Conservation (phyloP, 23 red algal genomes). For the Gracilaria gracilis region DNA sequence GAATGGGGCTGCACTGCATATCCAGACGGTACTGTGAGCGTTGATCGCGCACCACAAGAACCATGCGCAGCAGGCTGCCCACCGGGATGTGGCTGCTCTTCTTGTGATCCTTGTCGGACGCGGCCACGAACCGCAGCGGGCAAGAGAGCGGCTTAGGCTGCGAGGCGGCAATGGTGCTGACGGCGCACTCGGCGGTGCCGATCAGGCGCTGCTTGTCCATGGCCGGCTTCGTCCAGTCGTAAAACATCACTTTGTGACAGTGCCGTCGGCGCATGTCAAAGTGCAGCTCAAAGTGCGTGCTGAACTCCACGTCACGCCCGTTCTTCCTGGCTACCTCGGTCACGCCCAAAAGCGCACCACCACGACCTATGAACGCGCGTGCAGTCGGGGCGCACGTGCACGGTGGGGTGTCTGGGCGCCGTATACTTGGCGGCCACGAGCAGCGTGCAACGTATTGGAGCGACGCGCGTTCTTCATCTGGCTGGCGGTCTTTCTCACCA, state of each 20-base stretch:
- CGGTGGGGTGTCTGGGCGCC: background rate
- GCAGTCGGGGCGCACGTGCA: background rate
- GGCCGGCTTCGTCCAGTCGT: constrained; percentile 11
- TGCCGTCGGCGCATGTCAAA: background rate
- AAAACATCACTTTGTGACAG: constrained; percentile 35
- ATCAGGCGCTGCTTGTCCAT: constrained; percentile 34
- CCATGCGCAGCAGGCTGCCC: constrained; percentile 21
- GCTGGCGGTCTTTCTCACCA: background rate
- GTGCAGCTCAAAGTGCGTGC: constrained; percentile 1
- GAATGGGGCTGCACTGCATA: constrained; percentile 45
- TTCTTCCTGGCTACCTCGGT: constrained; percentile 45
- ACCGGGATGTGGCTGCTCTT: constrained; percentile 29
- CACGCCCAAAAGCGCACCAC: constrained; percentile 28
- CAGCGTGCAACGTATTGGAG: background rate
- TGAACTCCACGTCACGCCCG: constrained; percentile 51
- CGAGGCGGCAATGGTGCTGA: constrained; percentile 2
- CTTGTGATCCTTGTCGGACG: constrained; percentile 45
- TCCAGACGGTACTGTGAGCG: constrained; percentile 9
- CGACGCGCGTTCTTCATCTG: background rate
- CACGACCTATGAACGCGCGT: background rate
- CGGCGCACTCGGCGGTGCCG: constrained; percentile 3
- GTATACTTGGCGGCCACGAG: background rate
- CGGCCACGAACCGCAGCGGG: constrained; percentile 37
- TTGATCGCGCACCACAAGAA: background rate
- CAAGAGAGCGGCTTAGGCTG: constrained; percentile 9